Evolutionary conservation across 768 basidiomycete genomes (phyloP).

Genomic region (Lepiota venenata): DNA sequence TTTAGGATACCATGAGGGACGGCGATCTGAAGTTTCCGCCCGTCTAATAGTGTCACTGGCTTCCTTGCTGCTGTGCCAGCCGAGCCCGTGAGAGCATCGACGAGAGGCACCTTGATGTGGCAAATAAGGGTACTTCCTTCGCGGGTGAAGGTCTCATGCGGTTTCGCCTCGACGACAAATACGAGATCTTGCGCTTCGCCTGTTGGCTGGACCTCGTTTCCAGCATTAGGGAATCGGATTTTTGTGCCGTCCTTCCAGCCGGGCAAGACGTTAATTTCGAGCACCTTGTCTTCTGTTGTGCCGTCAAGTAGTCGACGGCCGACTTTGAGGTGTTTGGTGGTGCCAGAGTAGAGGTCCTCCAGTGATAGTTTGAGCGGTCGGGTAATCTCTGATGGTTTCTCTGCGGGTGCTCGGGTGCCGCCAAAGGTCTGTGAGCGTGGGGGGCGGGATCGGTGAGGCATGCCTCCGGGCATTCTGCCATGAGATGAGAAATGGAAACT

Average conservation of each 20-base stretch:
- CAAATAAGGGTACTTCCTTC: slow-evolving; percentile 79
- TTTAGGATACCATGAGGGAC: slow-evolving; percentile 69
- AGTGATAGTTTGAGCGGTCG: slow-evolving; percentile 84
- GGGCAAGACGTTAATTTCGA: slow-evolving; percentile 76
- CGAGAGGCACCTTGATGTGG: slow-evolving; percentile 62
- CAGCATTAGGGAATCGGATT: slow-evolving; percentile 83
- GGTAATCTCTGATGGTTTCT: slow-evolving; percentile 57
- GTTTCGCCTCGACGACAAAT: slow-evolving; percentile 96
- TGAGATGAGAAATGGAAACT: slow-evolving; percentile 30
- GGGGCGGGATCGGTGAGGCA: slow-evolving; percentile 34
- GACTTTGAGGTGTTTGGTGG: slow-evolving; percentile 86
- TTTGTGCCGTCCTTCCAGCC: slow-evolving; percentile 98
- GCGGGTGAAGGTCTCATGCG: slow-evolving; percentile 70
- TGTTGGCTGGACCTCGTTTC: slow-evolving; percentile 62
- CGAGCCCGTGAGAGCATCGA: slow-evolving; percentile 75
- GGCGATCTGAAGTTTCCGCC: slow-evolving; percentile 66
- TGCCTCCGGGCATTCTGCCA: slow-evolving; percentile 50
- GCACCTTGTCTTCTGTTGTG: slow-evolving; percentile 77
- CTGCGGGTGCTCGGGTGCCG: slow-evolving; percentile 26
- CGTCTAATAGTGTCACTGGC: slow-evolving; percentile 73
- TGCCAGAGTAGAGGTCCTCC: slow-evolving; percentile 82
- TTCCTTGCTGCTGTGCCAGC: slow-evolving; percentile 31
- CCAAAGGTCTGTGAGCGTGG: slow-evolving; percentile 17
- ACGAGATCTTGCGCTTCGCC: slow-evolving; percentile 88
- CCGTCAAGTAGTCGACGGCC: slow-evolving; percentile 72